Evolutionary conservation across 768 basidiomycete species (phyloP), one percentile per base, ranked within the genome.

Genomic region (Psilocybe azurescens): DNA sequence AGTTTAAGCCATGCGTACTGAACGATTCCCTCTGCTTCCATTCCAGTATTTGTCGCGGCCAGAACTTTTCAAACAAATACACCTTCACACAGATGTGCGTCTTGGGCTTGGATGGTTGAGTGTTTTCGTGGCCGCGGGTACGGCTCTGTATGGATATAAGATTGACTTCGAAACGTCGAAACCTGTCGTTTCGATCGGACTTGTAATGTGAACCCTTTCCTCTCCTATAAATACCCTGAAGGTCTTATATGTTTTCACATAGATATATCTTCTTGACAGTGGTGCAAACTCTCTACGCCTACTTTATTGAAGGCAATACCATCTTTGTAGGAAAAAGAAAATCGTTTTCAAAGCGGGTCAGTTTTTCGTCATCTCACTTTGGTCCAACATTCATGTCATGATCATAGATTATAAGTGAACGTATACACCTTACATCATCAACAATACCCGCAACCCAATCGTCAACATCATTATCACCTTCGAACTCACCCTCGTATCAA

Each of bases 261-360:
- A 95, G 94, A 62, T 97, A 96, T 74, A 78, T 90, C 48, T 54
- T 89, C 46, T 78, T 98, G 63, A 93, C 91, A 2, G 72, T 83
- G 29, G 71, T 88, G 10, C 90, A 94, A 74, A 85, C 90, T 11
- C 77, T 93, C 33, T 97, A 97, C 70, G 84, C 90, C n/a, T 93
- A 91, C 72, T 92, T 93, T 65, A 75, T 96, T 59, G 94, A 96
- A 73, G 89, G 90, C 36, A 83, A 91, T 61, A 89, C 86, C 56
- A 87, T 97, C 62, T 98, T 94, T 72, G 87, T 91, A 28, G 95
- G 95, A 38, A 93, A 90, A 72, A 87, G 95, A 65, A 95, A 96
- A 77, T 90, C 92, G 14, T 87, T 97, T 64, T 91, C 92, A 14
- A 94, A 93, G 74, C 84, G 93, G 61, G 93, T 94, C 66, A 61